Conservation (phyloP, 768 basidiomycete genomes). For the Kwoniella bestiolae region DNA sequence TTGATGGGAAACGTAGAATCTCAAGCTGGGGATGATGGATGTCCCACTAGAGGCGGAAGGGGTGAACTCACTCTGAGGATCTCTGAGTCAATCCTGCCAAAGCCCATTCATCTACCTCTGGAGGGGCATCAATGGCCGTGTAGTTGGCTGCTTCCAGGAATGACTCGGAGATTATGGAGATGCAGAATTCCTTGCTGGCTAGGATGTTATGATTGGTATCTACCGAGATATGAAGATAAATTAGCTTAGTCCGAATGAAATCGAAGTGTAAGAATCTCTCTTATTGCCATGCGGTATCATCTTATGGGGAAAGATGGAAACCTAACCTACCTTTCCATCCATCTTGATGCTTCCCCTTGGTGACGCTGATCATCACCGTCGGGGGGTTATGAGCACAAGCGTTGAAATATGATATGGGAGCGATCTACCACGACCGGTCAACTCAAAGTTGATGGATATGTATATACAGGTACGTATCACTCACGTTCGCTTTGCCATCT, state of each 20-base stretch:
- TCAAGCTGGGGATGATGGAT: too few species aligned
- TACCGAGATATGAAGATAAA: conserved; percentile 22
- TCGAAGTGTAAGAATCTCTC: too few species aligned
- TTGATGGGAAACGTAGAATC: too few species aligned
- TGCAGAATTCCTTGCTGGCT: conserved; percentile 70
- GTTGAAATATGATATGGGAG: conserved; percentile 66
- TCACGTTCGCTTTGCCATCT: conserved; percentile 37
- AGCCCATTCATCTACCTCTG: conserved; percentile 57
- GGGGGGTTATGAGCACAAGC: conserved; percentile 69
- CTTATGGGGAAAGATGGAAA: too few species aligned
- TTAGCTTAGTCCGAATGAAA: too few species aligned
- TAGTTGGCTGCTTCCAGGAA: conserved; percentile 60
- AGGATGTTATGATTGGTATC: conserved; percentile 72
- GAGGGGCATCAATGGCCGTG: conserved; percentile 56
- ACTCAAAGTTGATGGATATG: too few species aligned
- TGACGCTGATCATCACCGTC: conserved; percentile 68
- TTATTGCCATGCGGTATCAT: too few species aligned
- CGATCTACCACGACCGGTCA: too few species aligned
- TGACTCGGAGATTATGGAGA: conserved; percentile 71
- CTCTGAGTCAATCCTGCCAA: conserved; percentile 51
- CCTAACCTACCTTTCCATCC: conserved; percentile 40
- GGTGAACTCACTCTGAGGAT: conserved; percentile 43
- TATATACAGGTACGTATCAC: conserved; percentile 7
- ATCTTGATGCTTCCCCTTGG: conserved; percentile 20
- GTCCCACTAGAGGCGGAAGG: not conserved